phyloP scores from a whole-genome alignment of 148 eudicot genomes.

The Vaccinium darrowii region DNA sequence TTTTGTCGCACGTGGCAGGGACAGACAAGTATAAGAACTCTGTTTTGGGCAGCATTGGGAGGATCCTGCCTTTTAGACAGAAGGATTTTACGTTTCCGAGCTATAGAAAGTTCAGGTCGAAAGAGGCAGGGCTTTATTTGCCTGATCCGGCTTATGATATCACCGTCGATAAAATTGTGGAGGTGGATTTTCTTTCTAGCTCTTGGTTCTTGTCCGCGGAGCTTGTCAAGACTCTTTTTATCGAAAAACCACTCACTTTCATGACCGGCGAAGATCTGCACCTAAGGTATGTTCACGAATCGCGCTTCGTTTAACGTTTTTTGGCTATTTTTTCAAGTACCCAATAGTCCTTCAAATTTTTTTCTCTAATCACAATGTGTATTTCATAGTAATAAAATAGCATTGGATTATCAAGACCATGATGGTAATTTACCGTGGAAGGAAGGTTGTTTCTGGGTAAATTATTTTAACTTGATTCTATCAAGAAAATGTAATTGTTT shows the following conservation, averaged over 20 bases:
- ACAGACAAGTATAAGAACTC: constrained; percentile 84
- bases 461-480: neutral
- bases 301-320: neutral
- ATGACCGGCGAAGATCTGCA: constrained; percentile 95
- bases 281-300: constrained; percentile 52
- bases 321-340: neutral
- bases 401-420: neutral
- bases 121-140: constrained; percentile 94
- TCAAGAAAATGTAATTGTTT: neutral
- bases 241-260: constrained; percentile 82
- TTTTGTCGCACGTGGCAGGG: constrained; percentile 85
- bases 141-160: constrained; percentile 98
- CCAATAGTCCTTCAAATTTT: neutral
- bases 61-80: constrained; percentile 89
- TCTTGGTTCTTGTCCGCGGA: constrained; percentile 93
- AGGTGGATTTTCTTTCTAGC: constrained; percentile 93
- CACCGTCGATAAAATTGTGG: constrained; percentile 68
- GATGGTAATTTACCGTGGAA: neutral
- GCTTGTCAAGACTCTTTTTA: constrained; percentile 80
- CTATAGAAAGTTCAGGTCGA: constrained; percentile 78
- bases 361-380: neutral
- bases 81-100: constrained; percentile 92
- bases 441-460: neutral
- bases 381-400: neutral
- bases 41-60: constrained; percentile 88